Conservation (phyloP, 441 rosid genomes). For the Erysimum cheiri region DNA sequence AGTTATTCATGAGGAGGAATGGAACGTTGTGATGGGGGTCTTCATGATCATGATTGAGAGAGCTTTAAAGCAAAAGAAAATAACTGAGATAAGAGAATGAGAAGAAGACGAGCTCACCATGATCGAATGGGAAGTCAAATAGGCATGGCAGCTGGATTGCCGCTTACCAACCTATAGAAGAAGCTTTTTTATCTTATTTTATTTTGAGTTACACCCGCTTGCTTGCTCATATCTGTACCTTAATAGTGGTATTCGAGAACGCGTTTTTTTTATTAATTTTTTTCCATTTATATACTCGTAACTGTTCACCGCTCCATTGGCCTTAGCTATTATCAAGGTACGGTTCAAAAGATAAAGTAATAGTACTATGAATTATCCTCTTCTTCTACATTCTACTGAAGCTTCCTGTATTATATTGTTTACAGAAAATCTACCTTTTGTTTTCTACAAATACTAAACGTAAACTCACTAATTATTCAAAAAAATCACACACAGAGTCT, state of each 20-base stretch:
- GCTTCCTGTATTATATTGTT: constrained; percentile 2
- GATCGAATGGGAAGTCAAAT: constrained; percentile 53
- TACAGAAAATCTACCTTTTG: not conserved
- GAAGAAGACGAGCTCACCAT: constrained; percentile 57
- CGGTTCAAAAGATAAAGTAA: constrained; percentile 2
- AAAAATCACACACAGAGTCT: not conserved
- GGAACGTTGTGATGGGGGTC: constrained; percentile 34
- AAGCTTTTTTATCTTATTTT: constrained; percentile 18
- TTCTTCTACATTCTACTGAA: constrained; percentile 21
- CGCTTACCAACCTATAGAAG: constrained; percentile 67
- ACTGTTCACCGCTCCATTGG: not conserved
- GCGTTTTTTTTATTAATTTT: constrained; percentile 18
- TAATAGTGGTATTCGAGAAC: constrained; percentile 13
- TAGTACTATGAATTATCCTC: not conserved
- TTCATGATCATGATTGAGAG: constrained; percentile 34
- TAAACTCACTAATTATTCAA: no score
- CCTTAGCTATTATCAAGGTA: constrained; percentile 23
- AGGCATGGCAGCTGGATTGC: constrained; percentile 71
- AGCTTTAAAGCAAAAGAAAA: constrained; percentile 34
- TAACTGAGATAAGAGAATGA: constrained; percentile 38
- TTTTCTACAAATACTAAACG: not conserved
- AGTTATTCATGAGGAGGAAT: constrained; percentile 36
- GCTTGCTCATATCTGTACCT: constrained; percentile 12
- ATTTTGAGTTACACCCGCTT: constrained; percentile 17
- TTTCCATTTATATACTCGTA: not conserved